Evolutionary conservation across 2,329 filamentous ascomycete genomes (phyloP).

Genomic region (Esteya vermicola): DNA sequence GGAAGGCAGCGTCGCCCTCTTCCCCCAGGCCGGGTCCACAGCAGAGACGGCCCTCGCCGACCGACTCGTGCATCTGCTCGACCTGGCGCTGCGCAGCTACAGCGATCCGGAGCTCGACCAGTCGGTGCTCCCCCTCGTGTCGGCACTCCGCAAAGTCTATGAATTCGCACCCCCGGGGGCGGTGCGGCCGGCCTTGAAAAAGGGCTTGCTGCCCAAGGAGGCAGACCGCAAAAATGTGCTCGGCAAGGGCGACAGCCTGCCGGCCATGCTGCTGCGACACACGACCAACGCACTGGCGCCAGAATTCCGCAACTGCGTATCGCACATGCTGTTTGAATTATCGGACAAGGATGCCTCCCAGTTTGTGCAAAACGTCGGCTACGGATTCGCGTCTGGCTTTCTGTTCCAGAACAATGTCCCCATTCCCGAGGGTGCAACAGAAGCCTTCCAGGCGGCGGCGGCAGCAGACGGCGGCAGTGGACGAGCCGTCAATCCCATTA

Average conservation of each 20-base stretch:
- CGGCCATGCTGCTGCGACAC: constrained; percentile 63
- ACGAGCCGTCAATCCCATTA: constrained; percentile 60
- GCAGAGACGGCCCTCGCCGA: constrained; percentile 43
- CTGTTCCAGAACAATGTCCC: constrained; percentile 72
- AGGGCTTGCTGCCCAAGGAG: constrained; percentile 58
- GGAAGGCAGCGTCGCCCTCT: constrained; percentile 41
- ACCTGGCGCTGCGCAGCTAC: constrained; percentile 49
- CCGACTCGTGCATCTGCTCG: constrained; percentile 56
- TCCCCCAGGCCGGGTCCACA: constrained; percentile 50
- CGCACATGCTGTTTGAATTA: constrained; percentile 71
- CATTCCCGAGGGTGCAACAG: constrained; percentile 44
- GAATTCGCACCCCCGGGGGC: constrained; percentile 45
- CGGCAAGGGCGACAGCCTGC: constrained; percentile 58
- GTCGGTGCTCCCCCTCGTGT: constrained; percentile 57
- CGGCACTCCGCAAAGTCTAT: constrained; percentile 57
- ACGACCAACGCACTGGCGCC: constrained; percentile 61
- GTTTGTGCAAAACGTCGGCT: constrained; percentile 86
- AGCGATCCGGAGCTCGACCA: constrained; percentile 57
- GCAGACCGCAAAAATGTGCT: constrained; percentile 65
- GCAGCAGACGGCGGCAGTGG: constrained; percentile 1
- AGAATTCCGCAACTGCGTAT: constrained; percentile 59
- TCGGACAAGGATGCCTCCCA: constrained; percentile 65
- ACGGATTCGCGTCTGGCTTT: constrained; percentile 85
- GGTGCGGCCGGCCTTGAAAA: constrained; percentile 48
- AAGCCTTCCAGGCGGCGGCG: constrained; percentile 11